These are phyloP conservation scores for Kockiozyma suomiensis DNA, from an alignment of 805 yeast species.

Conservation along the genomic window DNA sequence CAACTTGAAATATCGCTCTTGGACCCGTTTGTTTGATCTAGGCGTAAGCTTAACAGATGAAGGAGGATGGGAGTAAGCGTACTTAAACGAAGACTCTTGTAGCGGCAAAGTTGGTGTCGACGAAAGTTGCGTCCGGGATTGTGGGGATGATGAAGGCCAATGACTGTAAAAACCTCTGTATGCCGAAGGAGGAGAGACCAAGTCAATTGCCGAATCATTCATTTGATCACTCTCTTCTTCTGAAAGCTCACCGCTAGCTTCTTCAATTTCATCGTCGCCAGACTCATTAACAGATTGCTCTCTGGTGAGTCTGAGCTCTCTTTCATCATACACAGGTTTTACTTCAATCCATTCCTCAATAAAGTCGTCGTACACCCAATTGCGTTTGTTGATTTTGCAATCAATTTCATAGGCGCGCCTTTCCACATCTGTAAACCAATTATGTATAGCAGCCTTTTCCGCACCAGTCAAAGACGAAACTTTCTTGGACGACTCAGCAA, in stretches of 20 bases:
- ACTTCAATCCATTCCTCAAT: constrained; percentile 29
- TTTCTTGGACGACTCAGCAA: neutral
- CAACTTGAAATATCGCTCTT: constrained; percentile 16
- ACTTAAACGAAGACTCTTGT: no score
- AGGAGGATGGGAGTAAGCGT: constrained; percentile 6
- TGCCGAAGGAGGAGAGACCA: neutral
- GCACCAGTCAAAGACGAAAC: neutral
- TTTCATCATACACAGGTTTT: neutral
- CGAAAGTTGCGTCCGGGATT: neutral
- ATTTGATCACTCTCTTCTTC: neutral
- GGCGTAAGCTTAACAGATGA: constrained; percentile 20
- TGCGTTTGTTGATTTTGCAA: constrained; percentile 3
- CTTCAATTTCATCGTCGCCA: neutral
- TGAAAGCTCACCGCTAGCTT: neutral
- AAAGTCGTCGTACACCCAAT: constrained; percentile 24
- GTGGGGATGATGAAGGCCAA: neutral
- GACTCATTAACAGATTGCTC: neutral
- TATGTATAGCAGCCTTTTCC: neutral
- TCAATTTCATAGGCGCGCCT: constrained; percentile 15
- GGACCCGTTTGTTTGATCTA: constrained; percentile 13
- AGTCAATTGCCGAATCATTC: neutral
- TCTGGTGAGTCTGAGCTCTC: neutral
- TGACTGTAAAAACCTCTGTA: no score
- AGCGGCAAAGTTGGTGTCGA: neutral
- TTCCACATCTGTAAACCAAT: constrained; percentile 20